Evolutionary conservation across 139 green algal species (phyloP).

Genomic region (Chlamydomonas eustigma): DNA sequence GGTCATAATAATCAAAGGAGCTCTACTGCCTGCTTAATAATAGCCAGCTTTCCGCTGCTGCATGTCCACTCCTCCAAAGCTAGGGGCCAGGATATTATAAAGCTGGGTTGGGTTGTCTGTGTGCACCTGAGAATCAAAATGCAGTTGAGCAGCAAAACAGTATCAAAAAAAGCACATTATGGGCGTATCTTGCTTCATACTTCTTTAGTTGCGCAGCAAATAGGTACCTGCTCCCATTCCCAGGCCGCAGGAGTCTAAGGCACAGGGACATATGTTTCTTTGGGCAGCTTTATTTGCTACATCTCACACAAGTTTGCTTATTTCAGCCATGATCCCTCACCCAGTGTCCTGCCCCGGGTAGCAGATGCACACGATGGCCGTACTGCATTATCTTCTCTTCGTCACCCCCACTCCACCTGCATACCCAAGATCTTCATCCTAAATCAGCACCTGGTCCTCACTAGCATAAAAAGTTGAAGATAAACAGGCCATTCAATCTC

Average conservation of each 20-base stretch:
- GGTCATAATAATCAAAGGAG: too few relatives aligned
- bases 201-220: too few relatives aligned
- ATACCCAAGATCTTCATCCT: not conserved
- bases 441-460: not conserved
- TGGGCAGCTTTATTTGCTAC: not conserved
- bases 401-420: slow-evolving; percentile 49
- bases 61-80: slow-evolving; percentile 41
- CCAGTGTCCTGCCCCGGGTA: slow-evolving; percentile 75
- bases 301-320: not conserved
- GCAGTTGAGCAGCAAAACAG: not conserved
- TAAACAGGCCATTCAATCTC: not conserved
- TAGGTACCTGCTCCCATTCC: too few relatives aligned
- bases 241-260: too few relatives aligned
- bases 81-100: slow-evolving; percentile 71
- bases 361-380: slow-evolving; percentile 73
- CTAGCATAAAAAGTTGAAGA: not conserved
- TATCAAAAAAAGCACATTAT: not conserved
- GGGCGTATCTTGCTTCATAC: not conserved
- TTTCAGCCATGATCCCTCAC: not conserved
- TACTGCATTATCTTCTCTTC: slow-evolving; percentile 48
- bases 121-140: slow-evolving; percentile 56
- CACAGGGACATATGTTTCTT: not conserved
- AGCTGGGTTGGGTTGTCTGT: slow-evolving; percentile 79
- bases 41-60: not conserved
- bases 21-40: too few relatives aligned